phyloP scores from a whole-genome alignment of 495 filamentous ascomycete species.

The Hypoxylon cercidicola region DNA sequence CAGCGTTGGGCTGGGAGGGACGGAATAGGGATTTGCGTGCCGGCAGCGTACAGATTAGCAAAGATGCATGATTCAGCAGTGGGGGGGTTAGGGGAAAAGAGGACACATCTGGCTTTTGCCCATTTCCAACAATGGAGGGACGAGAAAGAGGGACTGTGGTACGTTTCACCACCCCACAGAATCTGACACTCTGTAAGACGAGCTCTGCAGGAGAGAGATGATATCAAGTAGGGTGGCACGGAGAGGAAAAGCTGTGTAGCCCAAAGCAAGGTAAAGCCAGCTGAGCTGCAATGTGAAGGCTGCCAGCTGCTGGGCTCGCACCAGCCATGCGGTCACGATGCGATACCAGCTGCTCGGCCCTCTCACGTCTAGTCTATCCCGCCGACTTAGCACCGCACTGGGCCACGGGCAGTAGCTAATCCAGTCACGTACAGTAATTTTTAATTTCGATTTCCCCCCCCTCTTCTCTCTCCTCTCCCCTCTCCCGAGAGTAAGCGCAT shows the following conservation, averaged over 20 bases:
- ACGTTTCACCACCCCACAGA: conserved; percentile 44
- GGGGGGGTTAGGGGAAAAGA: neutral
- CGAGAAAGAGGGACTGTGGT: conserved; percentile 27
- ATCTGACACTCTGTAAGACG: conserved; percentile 40
- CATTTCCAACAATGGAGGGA: conserved; percentile 20
- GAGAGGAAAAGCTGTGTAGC: conserved; percentile 26
- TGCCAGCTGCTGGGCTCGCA: conserved; percentile 22
- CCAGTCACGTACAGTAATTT: conserved; percentile 1
- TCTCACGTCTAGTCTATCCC: neutral
- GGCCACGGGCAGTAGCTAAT: neutral
- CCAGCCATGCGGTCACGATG: conserved; percentile 12
- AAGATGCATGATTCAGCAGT: conserved; percentile 17
- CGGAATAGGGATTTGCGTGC: conserved; percentile 25
- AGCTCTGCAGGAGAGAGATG: conserved; percentile 35
- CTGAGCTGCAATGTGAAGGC: conserved; percentile 24
- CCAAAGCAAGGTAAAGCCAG: conserved; percentile 29
- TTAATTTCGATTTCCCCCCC: neutral
- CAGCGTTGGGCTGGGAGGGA: conserved; percentile 30
- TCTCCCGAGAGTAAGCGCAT: conserved; percentile 38
- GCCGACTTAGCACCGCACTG: conserved; percentile 11
- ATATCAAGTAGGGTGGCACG: conserved; percentile 21
- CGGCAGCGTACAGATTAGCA: conserved; percentile 22
- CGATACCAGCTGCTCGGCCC: conserved; percentile 4
- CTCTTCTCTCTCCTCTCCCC: conserved; percentile 1
- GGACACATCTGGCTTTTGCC: neutral